phyloP scores from a whole-genome alignment of 2,329 filamentous ascomycete genomes.

The Colletotrichum lindemuthianum region DNA sequence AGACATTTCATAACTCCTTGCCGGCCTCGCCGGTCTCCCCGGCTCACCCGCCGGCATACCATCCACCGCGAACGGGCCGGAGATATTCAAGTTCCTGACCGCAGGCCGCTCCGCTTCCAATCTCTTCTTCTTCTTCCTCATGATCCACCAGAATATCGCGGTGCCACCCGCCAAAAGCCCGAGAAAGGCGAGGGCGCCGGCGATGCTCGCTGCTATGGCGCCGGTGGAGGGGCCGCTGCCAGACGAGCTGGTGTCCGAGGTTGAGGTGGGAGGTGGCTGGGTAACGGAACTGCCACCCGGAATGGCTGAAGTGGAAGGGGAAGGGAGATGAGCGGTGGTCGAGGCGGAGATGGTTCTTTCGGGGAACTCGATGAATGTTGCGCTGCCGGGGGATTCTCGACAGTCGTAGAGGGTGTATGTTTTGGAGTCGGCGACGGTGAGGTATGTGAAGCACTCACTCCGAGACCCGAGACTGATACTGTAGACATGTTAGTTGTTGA shows the following conservation, averaged over 20 bases:
- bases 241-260: neutral
- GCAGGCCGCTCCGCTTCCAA: neutral
- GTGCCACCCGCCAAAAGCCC: neutral
- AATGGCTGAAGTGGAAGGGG: too few relatives aligned
- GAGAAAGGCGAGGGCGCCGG: slow-evolving; percentile 23
- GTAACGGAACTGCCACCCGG: too few relatives aligned
- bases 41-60: too few relatives aligned
- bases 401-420: slow-evolving; percentile 16
- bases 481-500: too few relatives aligned
- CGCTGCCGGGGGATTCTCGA: neutral
- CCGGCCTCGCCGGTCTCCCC: too few relatives aligned
- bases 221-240: neutral
- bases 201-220: slow-evolving; percentile 5
- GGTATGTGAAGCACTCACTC: slow-evolving; percentile 16
- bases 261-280: too few relatives aligned
- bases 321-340: neutral
- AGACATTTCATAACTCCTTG: neutral
- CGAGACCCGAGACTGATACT: too few relatives aligned
- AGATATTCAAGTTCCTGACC: neutral
- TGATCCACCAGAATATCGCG: slow-evolving; percentile 4
- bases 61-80: neutral
- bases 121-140: slow-evolving; percentile 10
- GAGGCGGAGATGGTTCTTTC: neutral
- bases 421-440: neutral
- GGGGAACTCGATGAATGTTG: neutral